Evolutionary conservation across 805 yeast species (phyloP).

Genomic region (Cyberlindnera sargentensis): DNA sequence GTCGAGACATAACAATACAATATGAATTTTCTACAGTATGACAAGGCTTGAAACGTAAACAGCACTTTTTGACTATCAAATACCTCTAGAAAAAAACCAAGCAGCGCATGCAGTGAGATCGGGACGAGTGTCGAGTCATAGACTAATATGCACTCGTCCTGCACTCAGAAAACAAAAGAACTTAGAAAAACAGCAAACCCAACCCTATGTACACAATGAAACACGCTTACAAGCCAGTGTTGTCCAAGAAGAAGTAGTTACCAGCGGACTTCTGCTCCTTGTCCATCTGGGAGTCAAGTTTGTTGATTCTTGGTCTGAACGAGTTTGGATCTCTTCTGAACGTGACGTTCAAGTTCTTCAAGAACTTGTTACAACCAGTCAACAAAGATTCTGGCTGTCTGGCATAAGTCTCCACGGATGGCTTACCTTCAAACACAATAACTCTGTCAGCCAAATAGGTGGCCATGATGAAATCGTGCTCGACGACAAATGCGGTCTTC

Average conservation of each 20-base stretch:
- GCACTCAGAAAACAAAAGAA: no score
- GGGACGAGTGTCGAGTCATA: no score
- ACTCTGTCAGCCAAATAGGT: conserved; percentile 98
- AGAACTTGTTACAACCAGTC: conserved; percentile 95
- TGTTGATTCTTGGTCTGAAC: conserved; percentile 97
- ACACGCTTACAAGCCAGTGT: conserved; percentile 33
- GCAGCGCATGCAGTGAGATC: no score
- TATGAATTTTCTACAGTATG: no score
- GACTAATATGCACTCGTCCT: no score
- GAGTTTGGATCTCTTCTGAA: conserved; percentile 99
- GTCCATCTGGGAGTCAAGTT: conserved; percentile 97
- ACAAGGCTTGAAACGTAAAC: no score
- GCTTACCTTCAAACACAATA: conserved; percentile 94
- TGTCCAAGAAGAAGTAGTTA: conserved; percentile 94
- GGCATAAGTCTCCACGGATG: conserved; percentile 81
- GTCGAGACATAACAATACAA: no score
- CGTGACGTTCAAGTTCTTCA: conserved; percentile 94
- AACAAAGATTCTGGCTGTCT: conserved; percentile 86
- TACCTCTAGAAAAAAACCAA: no score
- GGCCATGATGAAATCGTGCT: conserved; percentile 99
- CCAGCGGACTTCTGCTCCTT: conserved; percentile 92
- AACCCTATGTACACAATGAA: background rate
- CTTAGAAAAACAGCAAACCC: background rate
- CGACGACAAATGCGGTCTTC: conserved; percentile 98
- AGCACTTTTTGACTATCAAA: no score